Evolutionary conservation across 768 basidiomycete genomes (phyloP), one percentile per base, ranked within the genome.

Genomic region (Xerocomellus amylosporus): DNA sequence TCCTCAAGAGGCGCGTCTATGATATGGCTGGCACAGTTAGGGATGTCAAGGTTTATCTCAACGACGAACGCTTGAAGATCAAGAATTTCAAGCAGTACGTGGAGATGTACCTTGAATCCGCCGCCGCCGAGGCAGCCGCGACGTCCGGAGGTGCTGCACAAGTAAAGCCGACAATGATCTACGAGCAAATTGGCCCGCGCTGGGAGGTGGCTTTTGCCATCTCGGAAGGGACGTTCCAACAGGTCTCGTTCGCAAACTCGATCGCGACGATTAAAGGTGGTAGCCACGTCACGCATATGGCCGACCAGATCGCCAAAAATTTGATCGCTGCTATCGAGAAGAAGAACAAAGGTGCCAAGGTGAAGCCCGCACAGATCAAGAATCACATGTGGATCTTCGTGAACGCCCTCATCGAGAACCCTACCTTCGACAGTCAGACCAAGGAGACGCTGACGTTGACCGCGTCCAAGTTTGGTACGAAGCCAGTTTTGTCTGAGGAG

Each of bases 361-460:
- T 98, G 64, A 98, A 98, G 71, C 81, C 91, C 15, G 82, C 86
- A 49, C 93, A 97, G 74, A 87, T 98, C 75, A 96, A 93, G 78
- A 94, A 88, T 64, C 95, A 99, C 68, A 93, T 99, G 86, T 95
- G 92, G 93, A 81, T 99, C 50, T 99, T 98, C 65, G 86, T 99
- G 66, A 98, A 98, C 64, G 85, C 92, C 14, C 77, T 97, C 56
- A 87, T 99, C 60, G 95, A 96, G 75, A 99, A 99, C 66, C 96
- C 97, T 9, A 92, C 93, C 1, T 99, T 99, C 73, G 96, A 99
- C 79, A 94, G 92, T 79, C 97, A 99, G 72, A 98, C 97, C 36
- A 99, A 99, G 76, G 97, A 99, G 71, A 89, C 86, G 5, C 74
- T 99, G 60, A 98, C 95, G 1, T 74, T 98, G 42, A 85, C 87